Base-by-base conservation (phyloP, 140 eudicot species). In the Oenanthe javanica region DNA sequence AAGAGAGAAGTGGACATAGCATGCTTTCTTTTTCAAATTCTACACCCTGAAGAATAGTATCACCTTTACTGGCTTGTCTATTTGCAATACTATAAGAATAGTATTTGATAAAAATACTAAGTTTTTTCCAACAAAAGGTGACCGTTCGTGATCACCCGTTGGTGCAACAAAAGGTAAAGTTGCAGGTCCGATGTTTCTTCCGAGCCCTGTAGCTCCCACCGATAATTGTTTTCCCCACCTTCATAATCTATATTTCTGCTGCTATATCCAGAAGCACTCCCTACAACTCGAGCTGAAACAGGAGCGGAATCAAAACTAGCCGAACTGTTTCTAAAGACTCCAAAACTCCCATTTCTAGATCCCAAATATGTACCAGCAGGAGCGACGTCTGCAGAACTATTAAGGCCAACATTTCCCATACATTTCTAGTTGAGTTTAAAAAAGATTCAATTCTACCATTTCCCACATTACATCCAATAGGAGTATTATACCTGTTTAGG, bases 21-120 rank as follows among this genome's bases (percentile, higher is more conserved):
- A n/a, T n/a, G n/a, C n/a, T 2, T 38, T 16, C 2, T 5, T 19
- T 43, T 3, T 9, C n/a, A 59, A 18, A 36, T 21, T 57, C 43
- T 23, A 55, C 21, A 77, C 12, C n/a, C 10, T 18, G 38, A 15
- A 52, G 27, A 38, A 55, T 3, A 27, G 46, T 69, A 54, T 85
- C 87, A 91, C 98, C 98, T 93, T 96, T 85, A 86, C 82, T 86
- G 14, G 91, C 27, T 79, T 89, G 93, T 88, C 96, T 89, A 85
- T 91, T 88, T 82, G 91, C 86, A 79, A 87, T 82, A 72, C 86
- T 89, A 86, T 88, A 93, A 66, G 85, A 84, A n/a, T n/a, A n/a
- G n/a, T n/a, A n/a, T n/a, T n/a, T n/a, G n/a, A n/a, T n/a, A n/a
- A n/a, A n/a, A n/a, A n/a, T n/a, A n/a, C n/a, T n/a, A n/a, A n/a